Evolutionary conservation across 192 early-diverging fungal species (phyloP), one percentile per base, ranked within the genome.

Genomic region (Pilaira anomala): DNA sequence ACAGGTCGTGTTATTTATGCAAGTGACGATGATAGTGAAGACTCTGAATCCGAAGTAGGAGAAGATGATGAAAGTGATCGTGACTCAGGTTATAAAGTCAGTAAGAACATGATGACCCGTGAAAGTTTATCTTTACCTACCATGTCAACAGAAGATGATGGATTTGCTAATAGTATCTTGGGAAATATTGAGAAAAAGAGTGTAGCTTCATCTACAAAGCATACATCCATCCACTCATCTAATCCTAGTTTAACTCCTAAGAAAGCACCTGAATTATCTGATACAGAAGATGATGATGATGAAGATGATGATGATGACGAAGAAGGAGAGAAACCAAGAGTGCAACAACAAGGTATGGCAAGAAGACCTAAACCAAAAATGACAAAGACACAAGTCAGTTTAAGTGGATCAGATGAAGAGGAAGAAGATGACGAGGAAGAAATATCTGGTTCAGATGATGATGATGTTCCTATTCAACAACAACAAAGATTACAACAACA

Each of bases 21-120:
- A 18, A 73, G 71, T 28, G 71, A 67, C 21, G 57, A 48, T 36
- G 56, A 45, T 36, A 64, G 66, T 12, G 48, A 61, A 36, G 71
- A 73, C 6, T 59, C 61, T 3, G 65, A 62, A 21, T 60, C 67
- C 0, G 61, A 65, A 3, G 70, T 66, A 19, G 58, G 30, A 52
- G 61, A 57, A 8, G 65, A 56, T 28, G 14, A 22, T 25, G 61
- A 51, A 33, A 60, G 44, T 67, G 62, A 63, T 21, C 48, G 44
- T n/a, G 61, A 71, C 7, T 56, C 60, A 48, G 69, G 55, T 39
- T 29, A 44, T 8, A 40, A 36, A 16, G 56, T 42, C 9, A n/a
- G 12, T 3, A 58, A 58, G 14, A 41, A 42, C 22, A 24, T 16
- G 19, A 24, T 16, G 19, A 66, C 44, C 28, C 57, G 22, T 19